Evolutionary conservation across 305 asterid genomes (phyloP).

Genomic region (Fraxinus greggii): DNA sequence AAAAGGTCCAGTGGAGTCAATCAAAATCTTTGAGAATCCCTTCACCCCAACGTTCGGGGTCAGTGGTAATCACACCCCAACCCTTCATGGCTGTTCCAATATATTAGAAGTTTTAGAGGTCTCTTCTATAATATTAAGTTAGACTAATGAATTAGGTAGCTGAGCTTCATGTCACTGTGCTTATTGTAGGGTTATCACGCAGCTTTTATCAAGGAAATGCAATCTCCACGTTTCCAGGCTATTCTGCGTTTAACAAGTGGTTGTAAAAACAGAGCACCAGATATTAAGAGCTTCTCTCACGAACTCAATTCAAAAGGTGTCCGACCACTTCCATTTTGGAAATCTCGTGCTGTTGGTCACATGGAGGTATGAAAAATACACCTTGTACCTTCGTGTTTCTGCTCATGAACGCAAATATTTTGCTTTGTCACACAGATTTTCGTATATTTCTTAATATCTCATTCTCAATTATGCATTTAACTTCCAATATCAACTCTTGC

Average conservation of each 20-base stretch:
- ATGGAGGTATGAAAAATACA: constrained; percentile 71
- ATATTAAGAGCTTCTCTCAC: constrained; percentile 92
- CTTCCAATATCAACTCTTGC: constrained; percentile 20
- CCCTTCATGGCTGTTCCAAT: constrained; percentile 12
- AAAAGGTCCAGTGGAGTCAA: constrained; percentile 64
- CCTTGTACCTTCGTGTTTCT: constrained; percentile 37
- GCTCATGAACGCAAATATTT: constrained; percentile 27
- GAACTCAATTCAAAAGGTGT: constrained; percentile 97
- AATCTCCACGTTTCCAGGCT: constrained; percentile 97
- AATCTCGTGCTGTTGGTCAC: constrained; percentile 86
- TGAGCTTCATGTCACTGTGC: constrained; percentile 32
- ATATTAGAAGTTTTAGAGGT: constrained; percentile 13
- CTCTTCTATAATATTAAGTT: constrained; percentile 5
- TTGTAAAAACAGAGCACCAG: constrained; percentile 59
- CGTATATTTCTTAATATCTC: constrained; percentile 14
- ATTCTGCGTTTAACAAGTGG: constrained; percentile 85
- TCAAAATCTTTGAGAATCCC: constrained; percentile 62
- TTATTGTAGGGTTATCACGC: constrained; percentile 63
- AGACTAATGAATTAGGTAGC: constrained; percentile 24
- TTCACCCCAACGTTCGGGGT: constrained; percentile 48
- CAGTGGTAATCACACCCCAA: constrained; percentile 54
- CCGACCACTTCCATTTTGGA: constrained; percentile 94
- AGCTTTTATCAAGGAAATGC: constrained; percentile 82
- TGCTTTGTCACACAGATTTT: constrained; percentile 14
- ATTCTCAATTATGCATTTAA: constrained; percentile 15